phyloP scores from a whole-genome alignment of 768 basidiomycete species.

The Dentipellis sp. region DNA sequence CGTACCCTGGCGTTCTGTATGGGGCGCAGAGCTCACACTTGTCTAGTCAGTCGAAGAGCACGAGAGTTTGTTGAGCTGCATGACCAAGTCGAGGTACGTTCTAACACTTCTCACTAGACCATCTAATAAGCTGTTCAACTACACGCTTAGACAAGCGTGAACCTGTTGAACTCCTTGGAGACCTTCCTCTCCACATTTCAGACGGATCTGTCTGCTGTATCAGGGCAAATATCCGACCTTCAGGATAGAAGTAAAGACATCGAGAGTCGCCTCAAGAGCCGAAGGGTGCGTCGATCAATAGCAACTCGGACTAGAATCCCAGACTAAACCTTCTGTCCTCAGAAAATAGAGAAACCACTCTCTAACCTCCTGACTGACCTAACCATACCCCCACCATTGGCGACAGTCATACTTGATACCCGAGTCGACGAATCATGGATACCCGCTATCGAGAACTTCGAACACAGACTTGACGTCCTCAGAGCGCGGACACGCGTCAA shows the following conservation, averaged over 20 bases:
- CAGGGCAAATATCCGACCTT: slow-evolving; percentile 91
- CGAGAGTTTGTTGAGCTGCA: slow-evolving; percentile 82
- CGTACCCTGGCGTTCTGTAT: no score
- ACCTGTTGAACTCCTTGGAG: slow-evolving; percentile 79
- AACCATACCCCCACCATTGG: slow-evolving; percentile 72
- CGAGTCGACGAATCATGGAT: slow-evolving; percentile 89
- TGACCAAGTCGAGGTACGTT: slow-evolving; percentile 72
- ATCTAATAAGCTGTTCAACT: background rate
- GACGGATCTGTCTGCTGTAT: slow-evolving; percentile 87
- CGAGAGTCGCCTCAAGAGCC: slow-evolving; percentile 74
- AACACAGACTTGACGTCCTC: slow-evolving; percentile 58
- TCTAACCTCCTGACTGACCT: slow-evolving; percentile 74
- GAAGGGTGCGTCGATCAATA: slow-evolving; percentile 52
- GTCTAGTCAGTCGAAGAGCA: slow-evolving; percentile 30
- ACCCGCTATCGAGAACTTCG: slow-evolving; percentile 69
- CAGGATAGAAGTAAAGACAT: slow-evolving; percentile 88
- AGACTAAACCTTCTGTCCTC: background rate
- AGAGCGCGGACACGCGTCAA: slow-evolving; percentile 75
- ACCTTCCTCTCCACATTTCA: slow-evolving; percentile 94
- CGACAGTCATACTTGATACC: slow-evolving; percentile 73
- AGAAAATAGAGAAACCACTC: slow-evolving; percentile 88
- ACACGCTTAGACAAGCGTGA: slow-evolving; percentile 64
- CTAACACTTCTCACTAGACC: background rate
- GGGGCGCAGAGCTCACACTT: no score
- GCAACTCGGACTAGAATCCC: background rate